Evolutionary conservation across 1,284 basidiomycete species (phyloP).

Genomic region (Cutaneotrichosporon cavernicola): DNA sequence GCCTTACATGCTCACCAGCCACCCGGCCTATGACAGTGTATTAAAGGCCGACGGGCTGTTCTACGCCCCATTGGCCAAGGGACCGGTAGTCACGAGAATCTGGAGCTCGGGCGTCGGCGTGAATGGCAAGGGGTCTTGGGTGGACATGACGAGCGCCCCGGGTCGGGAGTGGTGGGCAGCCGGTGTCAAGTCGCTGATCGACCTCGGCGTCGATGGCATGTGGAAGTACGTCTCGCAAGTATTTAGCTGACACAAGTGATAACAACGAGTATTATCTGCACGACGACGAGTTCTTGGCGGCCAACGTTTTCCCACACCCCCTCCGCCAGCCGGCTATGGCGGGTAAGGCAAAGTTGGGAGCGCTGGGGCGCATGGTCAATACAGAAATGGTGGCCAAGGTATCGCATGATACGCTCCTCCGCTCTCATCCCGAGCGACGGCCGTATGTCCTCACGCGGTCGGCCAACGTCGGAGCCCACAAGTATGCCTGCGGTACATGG

Average conservation of each 20-base stretch:
- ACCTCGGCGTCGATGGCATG: constrained; percentile 52
- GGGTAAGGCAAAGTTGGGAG: constrained; percentile 44
- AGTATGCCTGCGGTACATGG: constrained; percentile 54
- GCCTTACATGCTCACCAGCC: constrained; percentile 46
- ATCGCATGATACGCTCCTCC: constrained; percentile 46
- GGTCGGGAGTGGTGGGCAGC: constrained; percentile 54
- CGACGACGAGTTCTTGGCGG: constrained; percentile 47
- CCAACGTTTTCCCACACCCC: constrained; percentile 33
- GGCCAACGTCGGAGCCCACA: constrained; percentile 54
- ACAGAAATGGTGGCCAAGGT: constrained; percentile 53
- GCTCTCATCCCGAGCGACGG: constrained; percentile 41
- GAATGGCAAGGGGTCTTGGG: constrained; percentile 53
- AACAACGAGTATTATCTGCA: constrained; percentile 55
- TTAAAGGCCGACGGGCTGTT: constrained; percentile 48
- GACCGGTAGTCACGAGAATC: constrained; percentile 50
- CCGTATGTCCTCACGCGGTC: constrained; percentile 54
- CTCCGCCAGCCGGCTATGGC: constrained; percentile 23
- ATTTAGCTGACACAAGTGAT: constrained; percentile 39
- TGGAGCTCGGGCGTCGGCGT: constrained; percentile 52
- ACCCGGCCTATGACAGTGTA: constrained; percentile 49
- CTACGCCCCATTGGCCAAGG: constrained; percentile 41
- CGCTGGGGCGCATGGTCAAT: constrained; percentile 52
- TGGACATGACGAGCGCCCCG: constrained; percentile 52
- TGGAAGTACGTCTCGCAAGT: constrained; percentile 49
- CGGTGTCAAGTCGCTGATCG: constrained; percentile 50